Conservation (phyloP, 176 grass and related monocot genomes). For the Avena eriantha region DNA sequence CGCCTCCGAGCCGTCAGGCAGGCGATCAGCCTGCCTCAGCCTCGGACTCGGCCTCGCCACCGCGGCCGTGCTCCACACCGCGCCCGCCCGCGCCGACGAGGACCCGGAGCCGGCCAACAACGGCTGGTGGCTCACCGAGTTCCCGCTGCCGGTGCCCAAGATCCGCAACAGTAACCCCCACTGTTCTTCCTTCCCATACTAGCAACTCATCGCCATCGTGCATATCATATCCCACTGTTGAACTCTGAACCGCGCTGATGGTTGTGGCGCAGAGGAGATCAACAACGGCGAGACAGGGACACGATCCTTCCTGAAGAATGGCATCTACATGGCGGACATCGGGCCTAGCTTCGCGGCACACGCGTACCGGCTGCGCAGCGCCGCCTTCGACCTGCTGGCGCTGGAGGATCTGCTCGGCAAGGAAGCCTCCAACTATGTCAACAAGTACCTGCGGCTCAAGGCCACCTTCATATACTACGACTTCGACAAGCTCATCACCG, state of each 20-base stretch:
- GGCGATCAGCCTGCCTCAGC: conserved; percentile 2
- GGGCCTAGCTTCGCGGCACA: conserved; percentile 54
- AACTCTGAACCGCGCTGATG: background rate
- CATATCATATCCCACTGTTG: background rate
- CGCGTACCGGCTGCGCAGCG: conserved; percentile 69
- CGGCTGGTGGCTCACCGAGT: conserved; percentile 80
- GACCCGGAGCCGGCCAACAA: conserved; percentile 60
- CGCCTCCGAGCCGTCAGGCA: background rate
- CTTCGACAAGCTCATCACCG: conserved; percentile 83
- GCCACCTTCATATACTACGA: conserved; percentile 91
- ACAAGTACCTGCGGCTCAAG: conserved; percentile 86
- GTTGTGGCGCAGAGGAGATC: conserved; percentile 61
- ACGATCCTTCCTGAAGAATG: conserved; percentile 64
- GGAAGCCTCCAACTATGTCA: conserved; percentile 78
- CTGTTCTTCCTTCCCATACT: background rate
- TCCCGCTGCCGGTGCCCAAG: conserved; percentile 66
- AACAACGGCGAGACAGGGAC: conserved; percentile 71
- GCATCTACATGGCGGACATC: conserved; percentile 80
- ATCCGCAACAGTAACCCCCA: conserved; percentile 59
- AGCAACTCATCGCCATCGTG: background rate
- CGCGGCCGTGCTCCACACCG: conserved; percentile 43
- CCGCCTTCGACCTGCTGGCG: conserved; percentile 87
- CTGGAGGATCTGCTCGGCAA: conserved; percentile 82
- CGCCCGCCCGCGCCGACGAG: conserved; percentile 42
- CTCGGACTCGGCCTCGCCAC: conserved; percentile 48